Evolutionary conservation across 2,329 filamentous ascomycete species (phyloP).

Genomic region (Talaromyces amestolkiae): DNA sequence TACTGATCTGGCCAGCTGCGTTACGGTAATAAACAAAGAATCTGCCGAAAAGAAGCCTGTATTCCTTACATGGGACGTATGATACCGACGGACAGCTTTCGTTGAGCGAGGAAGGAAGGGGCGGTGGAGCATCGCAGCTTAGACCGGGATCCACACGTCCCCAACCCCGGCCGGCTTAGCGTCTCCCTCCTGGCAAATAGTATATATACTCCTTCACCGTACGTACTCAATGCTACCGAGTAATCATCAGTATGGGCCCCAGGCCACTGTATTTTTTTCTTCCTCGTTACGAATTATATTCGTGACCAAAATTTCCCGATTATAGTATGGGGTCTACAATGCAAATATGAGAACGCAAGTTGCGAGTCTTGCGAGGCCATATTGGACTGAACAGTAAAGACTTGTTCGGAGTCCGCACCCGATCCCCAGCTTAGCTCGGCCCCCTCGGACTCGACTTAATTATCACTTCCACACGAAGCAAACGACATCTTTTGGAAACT

Average conservation of each 20-base stretch:
- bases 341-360: constrained; percentile 4
- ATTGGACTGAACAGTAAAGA: background rate
- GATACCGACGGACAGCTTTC: constrained; percentile 8
- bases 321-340: background rate
- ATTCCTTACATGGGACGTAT: background rate
- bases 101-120: constrained; percentile 12
- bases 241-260: constrained; percentile 4
- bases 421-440: background rate
- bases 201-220: constrained; percentile 4
- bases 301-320: background rate
- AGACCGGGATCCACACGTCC: constrained; percentile 10
- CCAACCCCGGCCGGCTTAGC: constrained; percentile 3
- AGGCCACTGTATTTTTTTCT: background rate
- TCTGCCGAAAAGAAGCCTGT: background rate
- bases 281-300: constrained; percentile 1
- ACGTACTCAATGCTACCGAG: constrained; percentile 6
- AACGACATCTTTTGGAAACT: background rate
- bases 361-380: background rate
- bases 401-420: constrained; percentile 3
- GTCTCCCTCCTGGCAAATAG: background rate
- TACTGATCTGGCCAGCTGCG: background rate
- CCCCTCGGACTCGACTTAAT: background rate
- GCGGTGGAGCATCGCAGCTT: constrained; percentile 9
- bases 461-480: background rate
- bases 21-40: constrained; percentile 3